phyloP scores from a whole-genome alignment of 2,329 filamentous ascomycete species.

The Chlorencoelia australis region DNA sequence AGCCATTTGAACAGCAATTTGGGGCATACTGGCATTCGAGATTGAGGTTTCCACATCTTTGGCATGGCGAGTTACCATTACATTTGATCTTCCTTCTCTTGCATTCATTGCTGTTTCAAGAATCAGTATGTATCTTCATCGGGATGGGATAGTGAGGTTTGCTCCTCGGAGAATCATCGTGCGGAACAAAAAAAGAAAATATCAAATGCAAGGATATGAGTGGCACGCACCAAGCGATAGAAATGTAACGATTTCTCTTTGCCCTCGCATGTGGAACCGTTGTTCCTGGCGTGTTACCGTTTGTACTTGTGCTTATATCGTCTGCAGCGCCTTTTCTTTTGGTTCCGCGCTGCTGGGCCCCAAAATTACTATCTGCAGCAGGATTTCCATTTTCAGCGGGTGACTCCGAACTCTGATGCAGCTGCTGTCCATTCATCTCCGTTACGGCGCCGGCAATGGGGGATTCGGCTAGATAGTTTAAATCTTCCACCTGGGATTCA shows the following conservation, averaged over 20 bases:
- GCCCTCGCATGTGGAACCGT: slow-evolving; percentile 23
- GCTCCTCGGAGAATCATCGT: too few species aligned
- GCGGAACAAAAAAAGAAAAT: background rate
- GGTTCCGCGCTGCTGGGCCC: too few species aligned
- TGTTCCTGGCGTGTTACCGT: slow-evolving; percentile 1
- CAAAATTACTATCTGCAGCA: too few species aligned
- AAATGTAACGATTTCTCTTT: slow-evolving; percentile 29
- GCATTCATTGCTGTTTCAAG: slow-evolving; percentile 58
- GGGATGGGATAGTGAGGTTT: too few species aligned
- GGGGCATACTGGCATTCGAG: slow-evolving; percentile 55
- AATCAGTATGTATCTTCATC: too few species aligned
- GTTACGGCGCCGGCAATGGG: slow-evolving; percentile 16
- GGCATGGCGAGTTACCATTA: slow-evolving; percentile 59
- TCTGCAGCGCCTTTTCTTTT: slow-evolving; percentile 24
- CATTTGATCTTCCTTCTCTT: slow-evolving; percentile 69
- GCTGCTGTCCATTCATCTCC: slow-evolving; percentile 21
- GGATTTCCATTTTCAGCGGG: slow-evolving; percentile 21
- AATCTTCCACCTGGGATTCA: slow-evolving; percentile 25
- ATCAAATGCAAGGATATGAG: background rate
- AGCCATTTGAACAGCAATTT: slow-evolving; percentile 62
- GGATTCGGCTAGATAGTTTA: slow-evolving; percentile 25
- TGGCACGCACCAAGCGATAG: slow-evolving; percentile 26
- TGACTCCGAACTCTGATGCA: slow-evolving; percentile 23
- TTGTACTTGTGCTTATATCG: slow-evolving; percentile 8
- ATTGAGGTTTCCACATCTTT: slow-evolving; percentile 58